phyloP scores from a whole-genome alignment of 169 alveolate species.

The Plasmodium knowlesi region DNA sequence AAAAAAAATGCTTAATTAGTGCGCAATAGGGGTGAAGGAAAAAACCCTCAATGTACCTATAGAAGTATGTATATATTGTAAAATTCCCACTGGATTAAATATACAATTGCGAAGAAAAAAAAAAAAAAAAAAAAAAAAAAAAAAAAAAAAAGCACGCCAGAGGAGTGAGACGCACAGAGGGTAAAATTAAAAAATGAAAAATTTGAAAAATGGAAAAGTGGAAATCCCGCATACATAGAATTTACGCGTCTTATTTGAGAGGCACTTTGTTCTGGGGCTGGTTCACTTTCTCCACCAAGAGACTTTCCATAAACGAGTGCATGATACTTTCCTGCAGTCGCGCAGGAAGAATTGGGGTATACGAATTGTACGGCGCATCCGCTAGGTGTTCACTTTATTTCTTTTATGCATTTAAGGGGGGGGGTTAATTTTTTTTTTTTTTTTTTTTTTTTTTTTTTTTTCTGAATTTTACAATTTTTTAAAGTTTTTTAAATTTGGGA shows the following conservation, averaged over 20 bases:
- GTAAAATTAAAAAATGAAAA: background rate
- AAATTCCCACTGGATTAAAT: background rate
- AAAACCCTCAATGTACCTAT: background rate
- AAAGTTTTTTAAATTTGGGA: background rate
- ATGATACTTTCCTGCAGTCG: background rate
- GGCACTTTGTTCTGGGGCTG: background rate
- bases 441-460: background rate
- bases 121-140: no score
- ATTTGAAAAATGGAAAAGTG: background rate
- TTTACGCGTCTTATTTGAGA: background rate
- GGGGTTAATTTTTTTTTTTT: background rate
- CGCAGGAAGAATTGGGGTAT: background rate
- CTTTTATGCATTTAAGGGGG: background rate
- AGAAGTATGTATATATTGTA: background rate
- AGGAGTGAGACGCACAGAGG: background rate
- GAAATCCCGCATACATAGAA: background rate
- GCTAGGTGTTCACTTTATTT: background rate
- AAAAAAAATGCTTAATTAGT: background rate
- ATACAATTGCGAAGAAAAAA: background rate
- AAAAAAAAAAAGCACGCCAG: background rate
- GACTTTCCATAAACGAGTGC: background rate
- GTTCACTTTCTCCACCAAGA: background rate
- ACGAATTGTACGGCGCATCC: background rate
- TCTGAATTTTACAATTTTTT: background rate
- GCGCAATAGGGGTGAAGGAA: background rate